Evolutionary conservation across 1,284 basidiomycete genomes (phyloP).

Genomic region (Peniophora sp.): DNA sequence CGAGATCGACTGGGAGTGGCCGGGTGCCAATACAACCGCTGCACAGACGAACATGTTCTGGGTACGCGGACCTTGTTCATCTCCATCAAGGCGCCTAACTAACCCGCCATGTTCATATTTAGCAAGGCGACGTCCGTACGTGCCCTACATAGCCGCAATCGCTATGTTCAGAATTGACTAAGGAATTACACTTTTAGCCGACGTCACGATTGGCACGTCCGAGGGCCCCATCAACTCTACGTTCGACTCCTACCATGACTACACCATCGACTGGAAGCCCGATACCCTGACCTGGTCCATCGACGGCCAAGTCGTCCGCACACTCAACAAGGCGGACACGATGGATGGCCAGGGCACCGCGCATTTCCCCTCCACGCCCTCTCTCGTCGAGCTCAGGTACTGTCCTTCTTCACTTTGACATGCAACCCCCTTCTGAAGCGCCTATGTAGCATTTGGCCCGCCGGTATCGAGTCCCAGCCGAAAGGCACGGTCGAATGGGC

Average conservation of each 20-base stretch:
- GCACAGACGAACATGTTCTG: constrained; percentile 78
- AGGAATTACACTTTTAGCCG: constrained; percentile 18
- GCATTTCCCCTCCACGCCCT: constrained; percentile 69
- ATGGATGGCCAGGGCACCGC: constrained; percentile 39
- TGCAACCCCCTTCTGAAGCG: too few relatives aligned
- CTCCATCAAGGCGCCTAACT: not conserved
- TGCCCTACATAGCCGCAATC: constrained; percentile 8
- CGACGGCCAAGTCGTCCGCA: constrained; percentile 66
- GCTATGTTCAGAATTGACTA: not conserved
- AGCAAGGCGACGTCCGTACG: constrained; percentile 67
- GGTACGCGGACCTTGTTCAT: not conserved
- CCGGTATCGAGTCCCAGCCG: constrained; percentile 53
- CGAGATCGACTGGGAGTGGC: constrained; percentile 85
- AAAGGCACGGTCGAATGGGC: constrained; percentile 71
- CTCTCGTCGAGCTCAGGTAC: constrained; percentile 73
- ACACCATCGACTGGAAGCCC: constrained; percentile 74
- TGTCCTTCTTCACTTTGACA: constrained; percentile 3
- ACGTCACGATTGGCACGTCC: constrained; percentile 36
- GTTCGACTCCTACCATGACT: constrained; percentile 67
- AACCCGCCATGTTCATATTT: too few relatives aligned
- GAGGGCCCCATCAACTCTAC: constrained; percentile 50
- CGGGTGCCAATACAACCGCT: constrained; percentile 47
- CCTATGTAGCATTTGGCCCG: constrained; percentile 65
- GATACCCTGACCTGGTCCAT: constrained; percentile 59
- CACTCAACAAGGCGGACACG: constrained; percentile 53